Conservation (phyloP, 495 filamentous ascomycete species). For the Lasiosphaeria ovina region DNA sequence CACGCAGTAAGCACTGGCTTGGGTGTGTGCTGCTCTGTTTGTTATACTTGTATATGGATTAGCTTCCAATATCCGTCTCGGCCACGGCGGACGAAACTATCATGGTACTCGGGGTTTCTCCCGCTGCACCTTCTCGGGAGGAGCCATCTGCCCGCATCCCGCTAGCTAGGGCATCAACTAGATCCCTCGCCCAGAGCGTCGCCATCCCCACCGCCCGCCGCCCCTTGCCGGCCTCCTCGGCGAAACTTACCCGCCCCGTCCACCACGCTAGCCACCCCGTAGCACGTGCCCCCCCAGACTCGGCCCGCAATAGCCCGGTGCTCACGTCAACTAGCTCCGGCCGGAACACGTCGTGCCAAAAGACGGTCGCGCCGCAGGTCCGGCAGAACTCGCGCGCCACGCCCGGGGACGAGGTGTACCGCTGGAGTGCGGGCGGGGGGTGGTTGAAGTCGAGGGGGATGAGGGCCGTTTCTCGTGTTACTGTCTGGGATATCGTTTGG, state of each 20-base stretch:
- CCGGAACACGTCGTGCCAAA: conserved; percentile 59
- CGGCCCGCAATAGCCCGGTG: conserved; percentile 55
- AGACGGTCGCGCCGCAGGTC: conserved; percentile 63
- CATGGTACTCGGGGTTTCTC: too few species aligned
- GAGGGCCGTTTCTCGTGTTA: too few species aligned
- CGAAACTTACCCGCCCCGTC: conserved; percentile 57
- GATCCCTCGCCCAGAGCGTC: conserved; percentile 32
- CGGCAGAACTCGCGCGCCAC: conserved; percentile 64
- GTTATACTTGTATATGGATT: too few species aligned
- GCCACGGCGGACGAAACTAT: too few species aligned
- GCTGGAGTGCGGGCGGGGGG: conserved; percentile 44
- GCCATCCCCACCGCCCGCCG: conserved; percentile 25
- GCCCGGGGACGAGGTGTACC: conserved; percentile 53
- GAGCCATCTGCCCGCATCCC: conserved; percentile 18
- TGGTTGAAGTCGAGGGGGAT: conserved; percentile 1
- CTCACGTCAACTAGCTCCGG: conserved; percentile 65
- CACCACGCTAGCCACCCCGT: conserved; percentile 63
- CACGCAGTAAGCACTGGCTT: too few species aligned
- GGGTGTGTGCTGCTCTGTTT: too few species aligned
- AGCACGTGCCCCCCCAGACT: conserved; percentile 49
- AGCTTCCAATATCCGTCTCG: too few species aligned
- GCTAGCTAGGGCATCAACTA: conserved; percentile 33
- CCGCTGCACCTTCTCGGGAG: too few species aligned
- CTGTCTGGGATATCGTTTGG: too few species aligned
- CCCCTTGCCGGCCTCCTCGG: conserved; percentile 54